These are phyloP conservation scores for Paramecium caudatum DNA, from an alignment of 73 alveolate species.

Conservation along the genomic window DNA sequence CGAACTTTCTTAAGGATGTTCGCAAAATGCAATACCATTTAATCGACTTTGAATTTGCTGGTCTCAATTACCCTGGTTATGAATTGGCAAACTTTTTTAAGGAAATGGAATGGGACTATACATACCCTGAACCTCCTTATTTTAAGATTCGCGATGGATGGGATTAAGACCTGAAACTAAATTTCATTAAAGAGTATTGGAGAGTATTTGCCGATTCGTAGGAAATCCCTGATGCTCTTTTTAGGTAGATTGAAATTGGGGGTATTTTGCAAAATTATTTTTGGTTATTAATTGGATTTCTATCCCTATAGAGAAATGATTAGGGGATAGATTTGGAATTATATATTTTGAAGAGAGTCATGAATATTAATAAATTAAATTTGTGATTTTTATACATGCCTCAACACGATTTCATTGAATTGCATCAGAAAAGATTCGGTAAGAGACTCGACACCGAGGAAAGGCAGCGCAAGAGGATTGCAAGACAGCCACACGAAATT, in stretches of 20 bases:
- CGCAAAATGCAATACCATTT: background rate
- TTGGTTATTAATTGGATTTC: conserved; percentile 57
- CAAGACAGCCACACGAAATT: conserved; percentile 93
- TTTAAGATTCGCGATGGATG: conserved; percentile 20
- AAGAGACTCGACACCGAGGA: conserved; percentile 95
- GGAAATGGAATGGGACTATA: conserved; percentile 68
- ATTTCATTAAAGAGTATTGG: conserved; percentile 34
- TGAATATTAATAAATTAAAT: conserved; percentile 8
- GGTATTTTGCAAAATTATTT: conserved; percentile 50
- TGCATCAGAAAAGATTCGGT: conserved; percentile 94
- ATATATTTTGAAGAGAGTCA: no score
- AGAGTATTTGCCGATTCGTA: background rate
- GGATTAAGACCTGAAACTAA: background rate
- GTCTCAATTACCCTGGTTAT: conserved; percentile 66
- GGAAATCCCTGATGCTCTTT: conserved; percentile 17
- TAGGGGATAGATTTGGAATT: conserved; percentile 19
- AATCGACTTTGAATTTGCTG: conserved; percentile 64
- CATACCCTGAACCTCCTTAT: conserved; percentile 42
- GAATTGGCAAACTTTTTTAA: conserved; percentile 58
- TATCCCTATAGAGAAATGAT: background rate
- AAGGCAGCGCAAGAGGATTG: conserved; percentile 91
- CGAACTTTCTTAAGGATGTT: background rate
- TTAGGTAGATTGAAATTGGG: conserved; percentile 20
- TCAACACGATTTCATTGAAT: conserved; percentile 97
- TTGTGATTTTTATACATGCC: conserved; percentile 85